Evolutionary conservation across 257 asterid species (phyloP).

Genomic region (Solanum clarkiae): DNA sequence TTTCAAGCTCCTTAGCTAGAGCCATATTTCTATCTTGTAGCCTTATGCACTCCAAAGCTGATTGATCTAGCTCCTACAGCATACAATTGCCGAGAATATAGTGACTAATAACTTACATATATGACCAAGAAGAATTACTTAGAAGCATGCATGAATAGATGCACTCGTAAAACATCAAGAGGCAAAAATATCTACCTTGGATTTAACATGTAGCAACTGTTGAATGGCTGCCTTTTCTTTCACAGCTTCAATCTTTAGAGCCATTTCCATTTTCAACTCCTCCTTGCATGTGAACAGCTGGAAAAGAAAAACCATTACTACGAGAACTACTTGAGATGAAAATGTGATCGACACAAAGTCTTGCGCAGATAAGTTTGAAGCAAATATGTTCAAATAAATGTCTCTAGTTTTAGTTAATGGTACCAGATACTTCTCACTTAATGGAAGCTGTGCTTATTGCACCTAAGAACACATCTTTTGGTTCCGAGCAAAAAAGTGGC

Average conservation of each 20-base stretch:
- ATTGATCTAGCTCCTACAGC: conserved; percentile 51
- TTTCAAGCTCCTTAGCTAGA: conserved; percentile 89
- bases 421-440: neutral
- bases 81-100: neutral
- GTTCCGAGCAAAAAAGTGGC: neutral
- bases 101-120: neutral
- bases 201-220: conserved; percentile 50
- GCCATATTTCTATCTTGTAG: conserved; percentile 61
- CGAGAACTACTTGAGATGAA: neutral
- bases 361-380: neutral
- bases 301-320: neutral
- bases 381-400: neutral
- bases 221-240: conserved; percentile 30
- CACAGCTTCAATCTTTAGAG: conserved; percentile 46
- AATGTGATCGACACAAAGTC: neutral
- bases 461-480: neutral
- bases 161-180: neutral
- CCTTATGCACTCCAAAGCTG: conserved; percentile 47
- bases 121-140: neutral
- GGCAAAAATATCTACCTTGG: conserved; percentile 36
- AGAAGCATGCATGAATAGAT: neutral
- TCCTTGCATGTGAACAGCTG: conserved; percentile 50
- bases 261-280: conserved; percentile 41
- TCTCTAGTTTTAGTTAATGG: neutral
- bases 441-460: neutral